Base-by-base conservation (phyloP, 139 green algal genomes). In the Chlamydomonas sp. region DNA sequence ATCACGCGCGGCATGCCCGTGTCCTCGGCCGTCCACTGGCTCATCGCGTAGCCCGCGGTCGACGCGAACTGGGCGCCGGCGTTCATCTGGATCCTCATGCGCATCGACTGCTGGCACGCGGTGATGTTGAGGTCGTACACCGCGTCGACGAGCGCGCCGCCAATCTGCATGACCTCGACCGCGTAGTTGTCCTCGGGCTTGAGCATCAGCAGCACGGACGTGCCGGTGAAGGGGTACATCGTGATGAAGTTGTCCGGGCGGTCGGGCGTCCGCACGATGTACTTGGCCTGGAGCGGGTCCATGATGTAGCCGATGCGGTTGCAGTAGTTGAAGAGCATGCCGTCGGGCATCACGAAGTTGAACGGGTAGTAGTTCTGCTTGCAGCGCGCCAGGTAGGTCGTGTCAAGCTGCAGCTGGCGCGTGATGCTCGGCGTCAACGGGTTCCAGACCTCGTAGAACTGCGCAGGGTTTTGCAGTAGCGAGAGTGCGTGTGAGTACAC, bases 1-100 rank as follows among this genome's bases (percentile, higher is more conserved):
- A 78, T 82, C 0, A 82, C 71, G 6, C 74, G 73, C 0, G 73
- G 73, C 3, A 24, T 49, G 35, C 59, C 59, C 73, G 75, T 79
- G 1, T 24, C 0, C 73, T 79, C 73, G 29, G 20, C 3, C 36
- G 35, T 24, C 62, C 62, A 69, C 4, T 30, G 31, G 33, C 29
- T 10, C 29, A 74, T 74, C 2, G 37, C 50, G 64, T 74, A 76
- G 36, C 67, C 54, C 6, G 13, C 16, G 43, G 13, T 26, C 43
- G 43, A 26, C 16, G 43, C 43, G 43, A 26, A 26, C 16, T 54
- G 13, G 43, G 13, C 13, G 13, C 13, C 16, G 4, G 31, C 33
- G 26, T 26, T 5, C 8, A 64, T 10, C 24, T 30, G 30, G 59
- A 77, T 62, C 8, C n/a, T 26, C 3, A 73, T 34, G 4, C 72